Evolutionary conservation across 1,139 yeast genomes (phyloP).

Genomic region (Lodderomyces oxycetoniae): DNA sequence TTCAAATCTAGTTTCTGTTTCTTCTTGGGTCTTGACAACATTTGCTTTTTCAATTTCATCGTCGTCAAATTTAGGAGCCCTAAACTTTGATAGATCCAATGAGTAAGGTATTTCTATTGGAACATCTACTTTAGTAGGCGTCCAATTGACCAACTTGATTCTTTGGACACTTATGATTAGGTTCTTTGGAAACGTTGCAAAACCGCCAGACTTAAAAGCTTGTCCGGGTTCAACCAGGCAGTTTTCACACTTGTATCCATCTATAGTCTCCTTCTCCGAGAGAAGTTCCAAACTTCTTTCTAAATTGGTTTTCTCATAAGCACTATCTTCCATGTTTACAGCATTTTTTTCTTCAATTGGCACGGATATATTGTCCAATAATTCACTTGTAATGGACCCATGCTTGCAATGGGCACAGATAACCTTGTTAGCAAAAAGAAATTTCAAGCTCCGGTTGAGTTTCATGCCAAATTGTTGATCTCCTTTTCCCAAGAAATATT

Average conservation of each 20-base stretch:
- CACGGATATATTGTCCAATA: slow-evolving; percentile 66
- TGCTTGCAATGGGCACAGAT: slow-evolving; percentile 58
- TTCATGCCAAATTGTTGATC: slow-evolving; percentile 49
- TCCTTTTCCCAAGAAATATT: slow-evolving; percentile 59
- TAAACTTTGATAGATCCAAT: slow-evolving; percentile 28
- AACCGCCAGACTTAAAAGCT: slow-evolving; percentile 43
- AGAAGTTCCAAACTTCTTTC: slow-evolving; percentile 45
- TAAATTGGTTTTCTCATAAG: slow-evolving; percentile 49
- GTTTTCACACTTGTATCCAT: slow-evolving; percentile 58
- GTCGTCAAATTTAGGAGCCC: slow-evolving; percentile 27
- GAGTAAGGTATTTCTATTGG: slow-evolving; percentile 60
- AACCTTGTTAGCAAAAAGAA: slow-evolving; percentile 59
- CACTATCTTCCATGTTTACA: slow-evolving; percentile 37
- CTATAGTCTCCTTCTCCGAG: slow-evolving; percentile 54
- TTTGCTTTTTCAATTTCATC: slow-evolving; percentile 26
- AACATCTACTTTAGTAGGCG: slow-evolving; percentile 75
- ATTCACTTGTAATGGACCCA: slow-evolving; percentile 53
- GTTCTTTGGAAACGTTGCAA: slow-evolving; percentile 65
- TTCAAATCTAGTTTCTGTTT: slow-evolving; percentile 26
- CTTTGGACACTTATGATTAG: slow-evolving; percentile 73
- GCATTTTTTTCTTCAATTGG: slow-evolving; percentile 37
- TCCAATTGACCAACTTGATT: slow-evolving; percentile 84
- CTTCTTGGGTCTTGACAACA: slow-evolving; percentile 14
- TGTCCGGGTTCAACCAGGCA: slow-evolving; percentile 46
- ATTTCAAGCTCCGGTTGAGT: slow-evolving; percentile 54